Conservation (phyloP, 2,329 filamentous ascomycete species). For the Nemania diffusa region DNA sequence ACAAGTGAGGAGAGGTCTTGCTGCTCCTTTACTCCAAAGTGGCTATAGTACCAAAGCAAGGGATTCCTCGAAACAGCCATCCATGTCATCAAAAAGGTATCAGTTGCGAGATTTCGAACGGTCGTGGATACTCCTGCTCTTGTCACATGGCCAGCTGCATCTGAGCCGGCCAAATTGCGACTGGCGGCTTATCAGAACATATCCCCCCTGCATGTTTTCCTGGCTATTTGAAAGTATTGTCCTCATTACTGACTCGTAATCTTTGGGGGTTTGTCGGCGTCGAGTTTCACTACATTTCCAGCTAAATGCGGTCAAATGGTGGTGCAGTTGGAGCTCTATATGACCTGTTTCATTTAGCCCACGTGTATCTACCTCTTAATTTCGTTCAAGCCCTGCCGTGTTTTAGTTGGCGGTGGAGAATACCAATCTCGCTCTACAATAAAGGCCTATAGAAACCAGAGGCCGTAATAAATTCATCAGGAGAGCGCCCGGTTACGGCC, state of each 20-base stretch:
- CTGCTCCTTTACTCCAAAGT: not conserved
- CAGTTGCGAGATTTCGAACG: not conserved
- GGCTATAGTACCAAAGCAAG: constrained; percentile 17
- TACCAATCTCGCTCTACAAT: not conserved
- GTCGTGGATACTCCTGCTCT: not conserved
- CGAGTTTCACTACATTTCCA: constrained; percentile 6
- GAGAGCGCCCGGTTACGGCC: not conserved
- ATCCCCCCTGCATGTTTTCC: constrained; percentile 15
- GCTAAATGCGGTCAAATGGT: not conserved
- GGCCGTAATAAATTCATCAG: not conserved
- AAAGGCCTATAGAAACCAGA: not conserved
- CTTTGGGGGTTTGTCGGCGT: constrained; percentile 7
- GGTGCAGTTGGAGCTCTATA: not conserved
- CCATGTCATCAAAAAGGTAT: not conserved
- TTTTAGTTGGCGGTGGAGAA: not conserved
- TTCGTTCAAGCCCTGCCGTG: not conserved
- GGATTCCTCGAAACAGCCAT: not conserved
- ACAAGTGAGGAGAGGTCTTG: not conserved
- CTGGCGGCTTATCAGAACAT: not conserved
- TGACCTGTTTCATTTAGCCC: not conserved
- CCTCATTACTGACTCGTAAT: not conserved
- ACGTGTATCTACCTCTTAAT: not conserved
- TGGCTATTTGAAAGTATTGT: not conserved
- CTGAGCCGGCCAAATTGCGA: not conserved
- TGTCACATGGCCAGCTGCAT: constrained; percentile 11